phyloP scores from a whole-genome alignment of 169 alveolate species.

The Blepharisma undulans region DNA sequence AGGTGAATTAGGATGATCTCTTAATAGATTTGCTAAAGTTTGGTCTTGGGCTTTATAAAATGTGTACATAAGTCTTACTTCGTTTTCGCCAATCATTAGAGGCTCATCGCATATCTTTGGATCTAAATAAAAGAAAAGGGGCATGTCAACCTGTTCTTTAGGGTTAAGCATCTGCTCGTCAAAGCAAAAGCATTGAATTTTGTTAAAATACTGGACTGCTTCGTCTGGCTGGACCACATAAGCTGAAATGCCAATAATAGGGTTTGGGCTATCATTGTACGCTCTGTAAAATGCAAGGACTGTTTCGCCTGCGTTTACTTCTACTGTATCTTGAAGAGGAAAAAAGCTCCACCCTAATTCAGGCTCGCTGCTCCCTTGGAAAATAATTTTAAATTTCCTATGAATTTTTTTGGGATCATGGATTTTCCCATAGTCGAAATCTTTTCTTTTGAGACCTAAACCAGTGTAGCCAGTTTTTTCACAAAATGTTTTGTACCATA shows the following conservation, averaged over 20 bases:
- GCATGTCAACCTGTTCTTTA: conserved; percentile 93
- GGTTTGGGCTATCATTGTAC: conserved; percentile 57
- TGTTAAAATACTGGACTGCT: conserved; percentile 93
- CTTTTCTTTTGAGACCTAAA: conserved; percentile 17
- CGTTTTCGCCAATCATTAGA: conserved; percentile 76
- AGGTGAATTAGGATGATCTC: conserved; percentile 31
- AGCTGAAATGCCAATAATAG: conserved; percentile 87
- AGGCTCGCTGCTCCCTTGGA: conserved; percentile 34
- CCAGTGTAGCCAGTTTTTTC: conserved; percentile 39
- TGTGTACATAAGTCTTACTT: conserved; percentile 91
- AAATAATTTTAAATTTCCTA: conserved; percentile 23
- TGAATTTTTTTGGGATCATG: conserved; percentile 28
- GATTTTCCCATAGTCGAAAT: conserved; percentile 10
- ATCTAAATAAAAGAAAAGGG: conserved; percentile 93
- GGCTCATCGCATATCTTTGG: conserved; percentile 90
- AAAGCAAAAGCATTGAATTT: conserved; percentile 95
- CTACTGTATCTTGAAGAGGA: conserved; percentile 46
- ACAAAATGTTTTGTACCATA: conserved; percentile 16
- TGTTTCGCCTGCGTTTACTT: conserved; percentile 67
- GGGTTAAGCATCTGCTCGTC: conserved; percentile 94
- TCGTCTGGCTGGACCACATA: conserved; percentile 92
- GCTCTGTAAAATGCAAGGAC: conserved; percentile 62
- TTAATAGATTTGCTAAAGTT: conserved; percentile 51
- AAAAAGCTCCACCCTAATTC: conserved; percentile 67
- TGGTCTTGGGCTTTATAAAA: conserved; percentile 88